Evolutionary conservation across 148 eudicot genomes (phyloP).

Genomic region (Chenopodium berlandieri): DNA sequence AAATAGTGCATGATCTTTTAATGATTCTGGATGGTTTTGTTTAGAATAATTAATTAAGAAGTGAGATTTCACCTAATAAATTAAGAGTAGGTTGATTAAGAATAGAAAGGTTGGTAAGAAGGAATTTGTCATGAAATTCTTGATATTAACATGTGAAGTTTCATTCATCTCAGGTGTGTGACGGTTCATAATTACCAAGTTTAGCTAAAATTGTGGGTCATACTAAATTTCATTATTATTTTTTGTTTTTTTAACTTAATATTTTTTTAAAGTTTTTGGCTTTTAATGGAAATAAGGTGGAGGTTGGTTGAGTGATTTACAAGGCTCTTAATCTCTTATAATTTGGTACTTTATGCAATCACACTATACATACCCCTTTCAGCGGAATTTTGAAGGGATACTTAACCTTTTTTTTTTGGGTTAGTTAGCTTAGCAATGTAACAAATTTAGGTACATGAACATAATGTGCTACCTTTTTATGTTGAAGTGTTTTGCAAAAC

Average conservation of each 20-base stretch:
- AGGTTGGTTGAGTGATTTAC: background rate
- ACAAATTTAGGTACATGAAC: background rate
- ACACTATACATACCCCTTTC: background rate
- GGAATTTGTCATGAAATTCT: background rate
- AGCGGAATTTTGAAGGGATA: background rate
- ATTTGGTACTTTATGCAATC: background rate
- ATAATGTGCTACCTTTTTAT: background rate
- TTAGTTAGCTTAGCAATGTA: background rate
- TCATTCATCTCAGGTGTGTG: constrained; percentile 5
- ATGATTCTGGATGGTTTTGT: background rate
- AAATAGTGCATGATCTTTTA: constrained; percentile 11
- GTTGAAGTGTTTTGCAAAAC: background rate
- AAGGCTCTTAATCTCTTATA: background rate
- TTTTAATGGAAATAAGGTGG: background rate
- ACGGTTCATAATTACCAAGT: constrained; percentile 3
- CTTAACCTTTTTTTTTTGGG: no score
- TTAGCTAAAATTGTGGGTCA: constrained; percentile 11
- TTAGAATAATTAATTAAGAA: background rate
- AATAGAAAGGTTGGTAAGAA: background rate
- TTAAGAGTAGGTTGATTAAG: constrained; percentile 16
- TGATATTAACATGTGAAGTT: background rate
- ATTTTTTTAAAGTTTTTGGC: background rate
- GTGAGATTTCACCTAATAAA: constrained; percentile 18
- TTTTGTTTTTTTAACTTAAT: background rate
- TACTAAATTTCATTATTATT: background rate